Conservation (phyloP, 164 flowering plant species). For the Santalum album region DNA sequence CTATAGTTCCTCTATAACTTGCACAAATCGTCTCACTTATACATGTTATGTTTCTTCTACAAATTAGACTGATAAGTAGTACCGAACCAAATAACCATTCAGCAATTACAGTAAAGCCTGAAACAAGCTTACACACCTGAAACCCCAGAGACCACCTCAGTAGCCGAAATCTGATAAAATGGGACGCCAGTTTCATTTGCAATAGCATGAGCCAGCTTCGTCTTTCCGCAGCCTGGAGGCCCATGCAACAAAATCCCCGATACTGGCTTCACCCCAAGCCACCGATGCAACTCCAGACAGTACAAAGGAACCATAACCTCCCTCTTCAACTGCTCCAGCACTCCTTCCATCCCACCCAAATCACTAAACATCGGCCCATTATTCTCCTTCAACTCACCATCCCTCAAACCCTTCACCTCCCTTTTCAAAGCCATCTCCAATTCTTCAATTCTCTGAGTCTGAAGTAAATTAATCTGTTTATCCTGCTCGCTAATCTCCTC, state of each 20-base stretch:
- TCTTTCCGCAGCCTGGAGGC: conserved; percentile 99
- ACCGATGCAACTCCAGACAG: conserved; percentile 49
- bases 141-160: conserved; percentile 87
- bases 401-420: conserved; percentile 4
- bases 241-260: conserved; percentile 82
- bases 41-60: too few species aligned
- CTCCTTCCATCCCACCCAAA: conserved; percentile 65
- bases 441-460: conserved; percentile 4
- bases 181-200: conserved; percentile 90
- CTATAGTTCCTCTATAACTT: too few species aligned
- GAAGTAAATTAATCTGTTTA: conserved; percentile 17
- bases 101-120: too few species aligned
- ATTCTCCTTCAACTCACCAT: conserved; percentile 16
- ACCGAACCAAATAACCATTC: too few species aligned
- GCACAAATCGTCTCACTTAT: too few species aligned
- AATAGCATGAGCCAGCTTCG: conserved; percentile 85
- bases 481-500: conserved; percentile 35
- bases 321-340: conserved; percentile 66
- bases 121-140: conserved; percentile 41
- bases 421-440: conserved; percentile 7
- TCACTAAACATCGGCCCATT: conserved; percentile 71
- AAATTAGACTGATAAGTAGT: neutral
- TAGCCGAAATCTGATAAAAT: conserved; percentile 78
- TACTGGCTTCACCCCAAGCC: conserved; percentile 70
- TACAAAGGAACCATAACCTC: conserved; percentile 67